Percentiles rank a stretch among this genome's conserved stretches.
These are phyloP conservation scores for Penicillium paxilli DNA, from an alignment of 495 filamentous ascomycete species.

Conservation along the genomic window DNA sequence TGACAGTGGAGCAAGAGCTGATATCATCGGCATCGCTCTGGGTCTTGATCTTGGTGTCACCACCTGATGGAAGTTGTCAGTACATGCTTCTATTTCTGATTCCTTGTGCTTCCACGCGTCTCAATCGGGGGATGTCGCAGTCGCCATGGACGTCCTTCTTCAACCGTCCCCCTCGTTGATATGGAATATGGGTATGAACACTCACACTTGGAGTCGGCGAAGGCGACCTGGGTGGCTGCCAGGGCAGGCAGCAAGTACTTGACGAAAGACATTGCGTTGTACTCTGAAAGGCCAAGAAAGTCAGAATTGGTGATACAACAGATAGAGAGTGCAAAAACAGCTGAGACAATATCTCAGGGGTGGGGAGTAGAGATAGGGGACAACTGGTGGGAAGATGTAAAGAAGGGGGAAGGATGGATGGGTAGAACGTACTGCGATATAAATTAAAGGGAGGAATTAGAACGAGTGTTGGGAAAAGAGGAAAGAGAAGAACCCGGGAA, in stretches of 20 bases:
- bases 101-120: too few relatives aligned
- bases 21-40: slow-evolving; percentile 71
- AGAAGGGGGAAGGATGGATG: background rate
- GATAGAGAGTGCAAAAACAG: too few relatives aligned
- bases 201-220: slow-evolving; percentile 52
- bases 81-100: too few relatives aligned
- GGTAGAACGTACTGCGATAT: background rate
- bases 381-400: background rate
- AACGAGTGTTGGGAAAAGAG: slow-evolving; percentile 31
- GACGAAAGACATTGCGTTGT: slow-evolving; percentile 69
- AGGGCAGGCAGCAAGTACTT: slow-evolving; percentile 73
- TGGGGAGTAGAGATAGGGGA: background rate
- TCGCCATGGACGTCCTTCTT: background rate
- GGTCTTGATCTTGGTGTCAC: slow-evolving; percentile 60
- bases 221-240: slow-evolving; percentile 61
- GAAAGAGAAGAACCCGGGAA: slow-evolving; percentile 29
- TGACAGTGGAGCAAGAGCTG: slow-evolving; percentile 63
- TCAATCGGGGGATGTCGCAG: background rate
- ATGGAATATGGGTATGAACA: background rate
- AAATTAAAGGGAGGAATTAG: slow-evolving; percentile 1
- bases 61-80: slow-evolving; percentile 16
- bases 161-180: too few relatives aligned
- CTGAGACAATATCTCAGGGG: background rate
- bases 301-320: too few relatives aligned
- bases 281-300: slow-evolving; percentile 6